Evolutionary conservation across 164 flowering plant species (phyloP).

Genomic region (Chimonanthus praecox): DNA sequence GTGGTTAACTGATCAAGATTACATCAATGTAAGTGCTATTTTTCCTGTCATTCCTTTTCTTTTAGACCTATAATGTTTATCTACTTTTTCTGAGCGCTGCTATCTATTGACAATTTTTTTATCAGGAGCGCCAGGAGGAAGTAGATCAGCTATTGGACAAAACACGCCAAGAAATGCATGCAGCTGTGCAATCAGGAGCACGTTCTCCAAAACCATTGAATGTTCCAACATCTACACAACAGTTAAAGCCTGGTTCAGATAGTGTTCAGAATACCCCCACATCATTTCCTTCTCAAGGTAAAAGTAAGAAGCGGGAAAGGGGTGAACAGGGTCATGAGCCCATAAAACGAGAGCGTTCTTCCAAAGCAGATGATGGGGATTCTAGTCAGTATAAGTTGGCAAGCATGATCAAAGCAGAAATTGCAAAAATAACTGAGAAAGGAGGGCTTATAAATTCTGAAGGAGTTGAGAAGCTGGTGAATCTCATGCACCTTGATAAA

Average conservation of each 20-base stretch:
- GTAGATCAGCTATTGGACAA: conserved; percentile 65
- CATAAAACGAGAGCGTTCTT: conserved; percentile 55
- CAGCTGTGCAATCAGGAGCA: conserved; percentile 53
- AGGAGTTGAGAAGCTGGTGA: conserved; percentile 75
- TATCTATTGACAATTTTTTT: conserved; percentile 1
- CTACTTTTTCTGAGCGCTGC: not conserved
- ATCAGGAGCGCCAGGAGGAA: conserved; percentile 85
- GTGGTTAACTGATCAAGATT: conserved; percentile 92
- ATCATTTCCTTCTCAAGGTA: conserved; percentile 55
- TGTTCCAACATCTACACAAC: conserved; percentile 56
- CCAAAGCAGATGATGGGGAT: conserved; percentile 59
- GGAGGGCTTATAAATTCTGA: conserved; percentile 58
- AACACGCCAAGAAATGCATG: conserved; percentile 84
- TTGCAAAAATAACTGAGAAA: conserved; percentile 68
- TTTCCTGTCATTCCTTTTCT: not conserved
- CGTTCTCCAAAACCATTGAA: conserved; percentile 84
- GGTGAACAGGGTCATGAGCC: conserved; percentile 64
- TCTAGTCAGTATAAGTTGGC: conserved; percentile 45
- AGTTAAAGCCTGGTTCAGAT: conserved; percentile 69
- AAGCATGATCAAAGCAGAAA: conserved; percentile 50
- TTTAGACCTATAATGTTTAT: not conserved
- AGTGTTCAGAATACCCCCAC: conserved; percentile 40
- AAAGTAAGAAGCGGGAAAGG: conserved; percentile 78
- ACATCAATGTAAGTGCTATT: conserved; percentile 63
- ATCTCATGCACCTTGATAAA: conserved; percentile 62